Conservation (phyloP, 352 stramenopile genomes). For the Globisporangium canariense region DNA sequence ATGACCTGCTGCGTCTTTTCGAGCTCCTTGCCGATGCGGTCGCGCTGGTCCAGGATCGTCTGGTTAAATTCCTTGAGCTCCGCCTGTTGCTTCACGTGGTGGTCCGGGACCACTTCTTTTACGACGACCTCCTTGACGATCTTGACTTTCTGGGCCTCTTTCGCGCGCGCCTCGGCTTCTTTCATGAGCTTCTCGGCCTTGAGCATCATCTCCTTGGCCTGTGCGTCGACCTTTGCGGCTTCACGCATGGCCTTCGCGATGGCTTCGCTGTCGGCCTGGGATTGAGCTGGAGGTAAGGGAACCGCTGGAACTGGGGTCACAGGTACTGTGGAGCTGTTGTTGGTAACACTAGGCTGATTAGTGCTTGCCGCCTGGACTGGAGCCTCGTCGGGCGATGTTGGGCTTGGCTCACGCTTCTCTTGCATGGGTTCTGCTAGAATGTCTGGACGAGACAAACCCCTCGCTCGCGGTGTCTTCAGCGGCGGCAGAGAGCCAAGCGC, state of each 20-base stretch:
- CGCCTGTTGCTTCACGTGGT: slow-evolving; percentile 57
- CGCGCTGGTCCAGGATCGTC: slow-evolving; percentile 60
- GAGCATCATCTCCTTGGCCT: slow-evolving; percentile 76
- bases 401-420: slow-evolving; percentile 6
- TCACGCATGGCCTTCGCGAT: slow-evolving; percentile 47
- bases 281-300: neutral
- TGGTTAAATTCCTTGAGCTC: slow-evolving; percentile 66
- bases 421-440: slow-evolving; percentile 8
- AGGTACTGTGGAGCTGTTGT: neutral
- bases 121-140: slow-evolving; percentile 68
- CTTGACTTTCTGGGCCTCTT: slow-evolving; percentile 38
- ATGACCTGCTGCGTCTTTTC: slow-evolving; percentile 70
- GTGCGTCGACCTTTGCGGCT: slow-evolving; percentile 48
- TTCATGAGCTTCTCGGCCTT: slow-evolving; percentile 65
- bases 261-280: slow-evolving; percentile 7
- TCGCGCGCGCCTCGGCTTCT: slow-evolving; percentile 39
- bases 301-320: neutral
- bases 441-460: slow-evolving; percentile 11
- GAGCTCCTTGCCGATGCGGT: slow-evolving; percentile 71
- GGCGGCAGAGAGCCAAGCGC: slow-evolving; percentile 9
- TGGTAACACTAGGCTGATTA: neutral
- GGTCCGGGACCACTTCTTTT: slow-evolving; percentile 74
- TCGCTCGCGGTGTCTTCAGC: slow-evolving; percentile 13
- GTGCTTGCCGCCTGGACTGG: neutral
- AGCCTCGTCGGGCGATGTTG: neutral